A percentile compares a stretch with the other conserved stretches of the same genome.
Evolutionary conservation across 495 filamentous ascomycete genomes (phyloP).

Genomic region (Filosporella fistucella): DNA sequence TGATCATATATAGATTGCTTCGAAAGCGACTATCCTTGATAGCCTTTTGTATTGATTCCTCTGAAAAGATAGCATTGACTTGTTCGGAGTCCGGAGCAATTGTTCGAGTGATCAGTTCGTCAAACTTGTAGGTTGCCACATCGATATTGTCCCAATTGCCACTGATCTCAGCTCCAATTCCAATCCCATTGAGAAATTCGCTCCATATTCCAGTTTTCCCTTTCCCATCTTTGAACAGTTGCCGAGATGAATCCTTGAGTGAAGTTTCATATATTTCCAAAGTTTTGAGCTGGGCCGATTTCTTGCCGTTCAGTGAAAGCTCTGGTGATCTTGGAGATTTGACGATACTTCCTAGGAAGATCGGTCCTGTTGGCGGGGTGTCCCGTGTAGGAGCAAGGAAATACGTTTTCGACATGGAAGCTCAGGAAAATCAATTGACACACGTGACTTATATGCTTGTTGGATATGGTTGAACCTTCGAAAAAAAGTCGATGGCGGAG

Average conservation of each 20-base stretch:
- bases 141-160: background rate
- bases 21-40: conserved; percentile 7
- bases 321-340: conserved; percentile 3
- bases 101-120: background rate
- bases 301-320: background rate
- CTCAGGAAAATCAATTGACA: background rate
- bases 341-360: conserved; percentile 9
- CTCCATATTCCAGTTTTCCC: conserved; percentile 16
- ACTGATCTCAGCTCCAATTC: conserved; percentile 10
- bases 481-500: background rate
- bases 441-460: background rate
- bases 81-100: background rate
- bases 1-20: conserved; percentile 21
- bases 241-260: background rate
- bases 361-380: background rate
- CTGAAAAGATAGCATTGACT: background rate
- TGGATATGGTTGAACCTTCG: background rate
- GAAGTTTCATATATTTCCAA: background rate
- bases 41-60: background rate
- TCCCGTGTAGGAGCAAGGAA: conserved; percentile 4
- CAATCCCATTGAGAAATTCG: conserved; percentile 11
- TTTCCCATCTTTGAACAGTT: background rate
- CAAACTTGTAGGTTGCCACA: background rate
- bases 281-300: background rate
- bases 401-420: conserved; percentile 5